Evolutionary conservation across 78 protist genomes (phyloP).

Genomic region (Mastigamoeba balamuthi): DNA sequence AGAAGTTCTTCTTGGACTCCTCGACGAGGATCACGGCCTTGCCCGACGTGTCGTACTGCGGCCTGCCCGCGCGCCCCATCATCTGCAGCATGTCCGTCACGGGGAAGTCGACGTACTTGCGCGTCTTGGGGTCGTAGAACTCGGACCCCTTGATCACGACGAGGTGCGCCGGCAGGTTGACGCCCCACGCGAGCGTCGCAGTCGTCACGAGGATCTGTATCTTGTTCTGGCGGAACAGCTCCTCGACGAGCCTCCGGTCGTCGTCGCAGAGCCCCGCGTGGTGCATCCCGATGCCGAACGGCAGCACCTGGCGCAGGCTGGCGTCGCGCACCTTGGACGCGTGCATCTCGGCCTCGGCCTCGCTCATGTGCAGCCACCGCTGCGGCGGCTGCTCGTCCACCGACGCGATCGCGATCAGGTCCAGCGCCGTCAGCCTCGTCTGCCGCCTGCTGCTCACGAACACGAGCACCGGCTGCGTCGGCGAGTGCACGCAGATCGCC

Average conservation of each 20-base stretch:
- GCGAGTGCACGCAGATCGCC: slow-evolving; percentile 72
- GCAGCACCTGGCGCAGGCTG: slow-evolving; percentile 61
- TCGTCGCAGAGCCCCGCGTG: slow-evolving; percentile 92
- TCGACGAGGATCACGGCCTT: slow-evolving; percentile 76
- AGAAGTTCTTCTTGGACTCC: slow-evolving; percentile 88
- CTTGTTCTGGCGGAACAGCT: slow-evolving; percentile 45
- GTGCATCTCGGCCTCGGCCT: slow-evolving; percentile 17
- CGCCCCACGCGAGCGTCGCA: slow-evolving; percentile 99
- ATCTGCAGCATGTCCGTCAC: slow-evolving; percentile 98
- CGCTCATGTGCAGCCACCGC: slow-evolving; percentile 27
- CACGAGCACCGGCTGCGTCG: slow-evolving; percentile 75
- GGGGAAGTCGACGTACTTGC: slow-evolving; percentile 83
- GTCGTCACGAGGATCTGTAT: slow-evolving; percentile 93
- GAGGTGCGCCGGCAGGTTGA: slow-evolving; percentile 97
- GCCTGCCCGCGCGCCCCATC: slow-evolving; percentile 99
- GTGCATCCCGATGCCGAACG: slow-evolving; percentile 97
- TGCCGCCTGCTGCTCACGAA: slow-evolving; percentile 98
- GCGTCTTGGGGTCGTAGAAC: slow-evolving; percentile 69
- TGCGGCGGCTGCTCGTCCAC: slow-evolving; percentile 59
- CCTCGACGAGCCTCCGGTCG: slow-evolving; percentile 72
- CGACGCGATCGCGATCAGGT: slow-evolving; percentile 60
- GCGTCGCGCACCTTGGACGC: slow-evolving; percentile 31
- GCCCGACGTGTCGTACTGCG: slow-evolving; percentile 91
- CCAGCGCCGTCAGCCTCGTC: slow-evolving; percentile 97
- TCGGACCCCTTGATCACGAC: slow-evolving; percentile 96